Percentiles rank a stretch among this genome's conserved stretches.
phyloP scores from a whole-genome alignment of 2,329 filamentous ascomycete genomes.

The Ascochyta fabae region DNA sequence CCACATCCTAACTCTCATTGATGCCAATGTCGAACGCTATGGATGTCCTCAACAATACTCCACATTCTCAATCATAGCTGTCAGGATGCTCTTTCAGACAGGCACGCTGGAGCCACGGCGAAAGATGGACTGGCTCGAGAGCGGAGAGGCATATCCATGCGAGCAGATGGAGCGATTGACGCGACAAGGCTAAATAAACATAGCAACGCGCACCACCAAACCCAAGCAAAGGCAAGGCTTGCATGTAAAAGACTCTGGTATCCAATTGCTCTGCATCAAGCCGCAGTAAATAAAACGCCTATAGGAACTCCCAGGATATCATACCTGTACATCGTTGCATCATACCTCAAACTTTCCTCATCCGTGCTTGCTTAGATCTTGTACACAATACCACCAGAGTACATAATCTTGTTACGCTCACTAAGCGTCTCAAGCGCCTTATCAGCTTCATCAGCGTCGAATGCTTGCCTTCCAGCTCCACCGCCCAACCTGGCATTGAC shows the following conservation, averaged over 20 bases:
- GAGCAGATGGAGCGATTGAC: not conserved
- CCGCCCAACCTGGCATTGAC: slow-evolving; percentile 76
- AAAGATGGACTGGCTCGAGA: not conserved
- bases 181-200: not conserved
- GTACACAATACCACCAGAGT: slow-evolving; percentile 57
- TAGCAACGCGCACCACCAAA: no score
- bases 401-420: slow-evolving; percentile 87
- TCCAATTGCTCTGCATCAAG: not conserved
- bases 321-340: not conserved
- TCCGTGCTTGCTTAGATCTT: slow-evolving; percentile 46
- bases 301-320: not conserved
- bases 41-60: no score
- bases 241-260: not conserved
- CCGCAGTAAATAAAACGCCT: not conserved
- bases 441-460: slow-evolving; percentile 74
- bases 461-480: slow-evolving; percentile 63
- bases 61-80: no score
- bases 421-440: slow-evolving; percentile 81
- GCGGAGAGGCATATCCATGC: not conserved
- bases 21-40: no score
- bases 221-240: no score
- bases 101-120: no score
- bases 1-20: not conserved
- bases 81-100: no score
- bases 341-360: not conserved